Conservation (phyloP, 23 red algal genomes). For the Gracilaria vermiculophylla region DNA sequence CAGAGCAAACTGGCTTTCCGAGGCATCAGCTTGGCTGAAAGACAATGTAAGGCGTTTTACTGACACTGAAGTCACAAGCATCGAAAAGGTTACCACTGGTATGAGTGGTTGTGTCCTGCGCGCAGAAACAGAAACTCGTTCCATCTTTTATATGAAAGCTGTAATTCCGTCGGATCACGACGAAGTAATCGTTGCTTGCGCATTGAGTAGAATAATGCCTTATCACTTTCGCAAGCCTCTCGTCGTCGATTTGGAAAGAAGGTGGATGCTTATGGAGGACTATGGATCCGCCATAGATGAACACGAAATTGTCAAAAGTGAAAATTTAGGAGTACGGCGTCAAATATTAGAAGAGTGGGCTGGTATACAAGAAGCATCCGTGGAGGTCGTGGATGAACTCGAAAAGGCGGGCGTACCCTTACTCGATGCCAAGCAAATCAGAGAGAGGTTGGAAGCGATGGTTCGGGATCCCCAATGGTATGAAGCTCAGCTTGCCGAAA, state of each 20-base stretch:
- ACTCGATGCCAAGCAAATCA: background rate
- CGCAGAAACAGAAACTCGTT: background rate
- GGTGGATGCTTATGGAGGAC: slow-evolving; percentile 17
- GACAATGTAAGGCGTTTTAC: background rate
- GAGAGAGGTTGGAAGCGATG: background rate
- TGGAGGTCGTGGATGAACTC: background rate
- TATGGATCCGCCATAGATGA: background rate
- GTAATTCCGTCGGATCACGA: background rate
- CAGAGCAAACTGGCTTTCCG: background rate
- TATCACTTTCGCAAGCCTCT: background rate
- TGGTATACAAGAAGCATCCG: background rate
- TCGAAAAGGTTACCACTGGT: background rate
- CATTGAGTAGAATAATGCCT: background rate
- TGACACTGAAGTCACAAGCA: background rate
- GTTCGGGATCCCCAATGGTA: background rate
- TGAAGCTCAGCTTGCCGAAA: background rate
- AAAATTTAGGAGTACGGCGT: background rate
- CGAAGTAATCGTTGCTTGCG: background rate
- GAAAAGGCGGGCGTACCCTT: background rate
- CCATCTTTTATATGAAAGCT: background rate
- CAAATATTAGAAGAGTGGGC: slow-evolving; percentile 8
- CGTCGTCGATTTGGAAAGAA: background rate
- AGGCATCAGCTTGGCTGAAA: background rate
- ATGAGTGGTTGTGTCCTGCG: background rate
- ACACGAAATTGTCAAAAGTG: background rate